These are phyloP conservation scores for Pseudogymnoascus destructans DNA, from an alignment of 2,329 filamentous ascomycete genomes.

Conservation along the genomic window DNA sequence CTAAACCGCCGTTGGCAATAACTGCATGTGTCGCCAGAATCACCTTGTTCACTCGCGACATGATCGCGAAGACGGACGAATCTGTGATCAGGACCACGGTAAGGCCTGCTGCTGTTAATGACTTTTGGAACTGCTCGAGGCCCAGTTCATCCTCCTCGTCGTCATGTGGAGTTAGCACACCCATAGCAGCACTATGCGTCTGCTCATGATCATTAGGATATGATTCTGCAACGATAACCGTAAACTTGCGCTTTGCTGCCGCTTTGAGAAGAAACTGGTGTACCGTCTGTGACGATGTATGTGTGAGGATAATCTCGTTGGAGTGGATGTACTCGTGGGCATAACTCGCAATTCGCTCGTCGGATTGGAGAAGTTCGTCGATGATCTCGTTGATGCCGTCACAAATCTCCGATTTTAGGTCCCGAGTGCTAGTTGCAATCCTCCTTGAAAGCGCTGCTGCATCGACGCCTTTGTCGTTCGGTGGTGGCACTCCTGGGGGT, in stretches of 20 bases:
- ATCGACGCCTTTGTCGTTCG: constrained; percentile 28
- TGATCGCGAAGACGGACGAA: constrained; percentile 78
- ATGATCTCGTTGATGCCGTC: constrained; percentile 92
- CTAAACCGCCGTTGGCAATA: constrained; percentile 73
- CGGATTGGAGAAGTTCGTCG: constrained; percentile 84
- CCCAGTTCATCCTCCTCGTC: constrained; percentile 28
- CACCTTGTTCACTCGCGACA: constrained; percentile 92
- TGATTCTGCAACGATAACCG: constrained; percentile 68
- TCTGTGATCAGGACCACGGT: constrained; percentile 76
- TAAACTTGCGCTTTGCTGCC: constrained; percentile 81
- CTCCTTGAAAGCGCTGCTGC: constrained; percentile 21
- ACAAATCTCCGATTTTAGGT: constrained; percentile 80
- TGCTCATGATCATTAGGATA: constrained; percentile 55
- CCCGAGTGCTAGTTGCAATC: constrained; percentile 33
- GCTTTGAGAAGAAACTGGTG: constrained; percentile 83
- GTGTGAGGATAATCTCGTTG: constrained; percentile 82
- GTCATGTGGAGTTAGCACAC: constrained; percentile 31
- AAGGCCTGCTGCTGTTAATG: constrained; percentile 64
- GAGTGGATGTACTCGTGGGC: constrained; percentile 87
- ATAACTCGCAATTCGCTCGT: constrained; percentile 81
- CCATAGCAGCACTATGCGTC: constrained; percentile 49
- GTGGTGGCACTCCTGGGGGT: constrained; percentile 38
- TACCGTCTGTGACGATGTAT: constrained; percentile 74
- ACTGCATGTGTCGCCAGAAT: constrained; percentile 80
- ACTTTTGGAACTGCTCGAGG: constrained; percentile 53